Base-by-base conservation (phyloP, 495 filamentous ascomycete genomes). In the Cudoniella acicularis region DNA sequence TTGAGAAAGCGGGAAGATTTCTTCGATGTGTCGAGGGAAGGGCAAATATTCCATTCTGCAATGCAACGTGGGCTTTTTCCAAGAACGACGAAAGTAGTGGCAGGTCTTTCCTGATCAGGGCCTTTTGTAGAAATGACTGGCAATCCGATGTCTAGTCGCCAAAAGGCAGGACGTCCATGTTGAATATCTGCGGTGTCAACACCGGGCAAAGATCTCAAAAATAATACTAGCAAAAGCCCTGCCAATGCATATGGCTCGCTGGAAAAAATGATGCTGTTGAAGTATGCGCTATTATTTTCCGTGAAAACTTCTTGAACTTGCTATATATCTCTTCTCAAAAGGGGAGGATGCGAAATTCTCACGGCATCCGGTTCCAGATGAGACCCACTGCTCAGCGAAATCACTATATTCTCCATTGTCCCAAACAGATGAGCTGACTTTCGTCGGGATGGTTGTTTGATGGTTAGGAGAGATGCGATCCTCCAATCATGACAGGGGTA, bases 61-160 rank as follows among this genome's bases (percentile, higher is more conserved):
- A 68, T 46, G 80, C 83, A 71, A 85, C 77, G 58, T 73, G 61
- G 69, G 54, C 25, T 8, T 27, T 18, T 17, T 1, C 6, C 3
- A 20, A 51, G 79, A 77, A 57, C 84, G 77, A 60, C 69, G 72
- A 61, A 67, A 86, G 64, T 70, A 88, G 61, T 75, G 78, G 75
- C 76, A 79, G 61, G 92, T 75, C 77, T 79, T 30, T 74, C 78
- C 63, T 79, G 79, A 51, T 86, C 81, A 52, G 91, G 30, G 30
- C 30, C 13, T 36, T 36, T 36, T 36, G 30, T 13, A 36, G 30
- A 52, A 88, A 84, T 48, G 78, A 75, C 62, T 87, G 83, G 53
- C 86, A 85, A 67, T 89, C 85, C 63, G 85, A 78, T 24, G 88
- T 90, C 76, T 91, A 88, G 71, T 94, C 89, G 75, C 89, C 90